phyloP scores from a whole-genome alignment of 2,329 filamentous ascomycete genomes.

The Colletotrichum tamarilloi region DNA sequence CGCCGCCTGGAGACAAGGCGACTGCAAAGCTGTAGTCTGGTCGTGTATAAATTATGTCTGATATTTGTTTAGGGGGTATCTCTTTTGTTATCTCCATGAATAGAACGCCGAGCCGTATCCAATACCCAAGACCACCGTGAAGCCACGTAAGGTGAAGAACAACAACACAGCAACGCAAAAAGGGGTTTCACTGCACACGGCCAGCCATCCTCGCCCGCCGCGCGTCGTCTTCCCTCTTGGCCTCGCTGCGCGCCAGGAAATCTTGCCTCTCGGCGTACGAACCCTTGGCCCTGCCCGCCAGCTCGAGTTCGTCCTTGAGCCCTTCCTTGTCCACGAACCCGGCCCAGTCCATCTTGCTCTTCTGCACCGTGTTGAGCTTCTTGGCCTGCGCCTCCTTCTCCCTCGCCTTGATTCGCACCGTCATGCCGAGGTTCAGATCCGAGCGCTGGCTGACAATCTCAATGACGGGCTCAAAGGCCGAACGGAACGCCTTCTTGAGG shows the following conservation, averaged over 20 bases:
- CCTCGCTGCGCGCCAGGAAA: slow-evolving; percentile 74
- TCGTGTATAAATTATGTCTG: background rate
- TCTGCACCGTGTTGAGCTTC: slow-evolving; percentile 78
- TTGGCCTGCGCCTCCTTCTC: slow-evolving; percentile 62
- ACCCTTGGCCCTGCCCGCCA: slow-evolving; percentile 73
- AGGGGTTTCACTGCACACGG: slow-evolving; percentile 36
- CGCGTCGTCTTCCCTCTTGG: slow-evolving; percentile 70
- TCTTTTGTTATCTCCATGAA: slow-evolving; percentile 20
- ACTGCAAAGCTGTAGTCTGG: slow-evolving; percentile 18
- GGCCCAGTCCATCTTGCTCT: slow-evolving; percentile 80
- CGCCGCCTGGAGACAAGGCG: slow-evolving; percentile 35
- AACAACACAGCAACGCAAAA: background rate
- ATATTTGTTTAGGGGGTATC: slow-evolving; percentile 29
- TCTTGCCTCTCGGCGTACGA: slow-evolving; percentile 72
- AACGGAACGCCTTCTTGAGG: slow-evolving; percentile 69
- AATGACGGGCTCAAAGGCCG: slow-evolving; percentile 69
- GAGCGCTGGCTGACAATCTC: slow-evolving; percentile 56
- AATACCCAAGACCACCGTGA: background rate
- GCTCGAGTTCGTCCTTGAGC: slow-evolving; percentile 74
- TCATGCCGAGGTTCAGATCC: slow-evolving; percentile 69
- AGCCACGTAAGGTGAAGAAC: background rate
- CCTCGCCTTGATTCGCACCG: slow-evolving; percentile 58
- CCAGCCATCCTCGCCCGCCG: slow-evolving; percentile 62
- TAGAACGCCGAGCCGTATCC: slow-evolving; percentile 11
- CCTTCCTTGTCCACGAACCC: slow-evolving; percentile 78